Percentiles rank a stretch among this genome's conserved stretches.
Conservation (phyloP, 495 filamentous ascomycete species). For the Cetradonia linearis region DNA sequence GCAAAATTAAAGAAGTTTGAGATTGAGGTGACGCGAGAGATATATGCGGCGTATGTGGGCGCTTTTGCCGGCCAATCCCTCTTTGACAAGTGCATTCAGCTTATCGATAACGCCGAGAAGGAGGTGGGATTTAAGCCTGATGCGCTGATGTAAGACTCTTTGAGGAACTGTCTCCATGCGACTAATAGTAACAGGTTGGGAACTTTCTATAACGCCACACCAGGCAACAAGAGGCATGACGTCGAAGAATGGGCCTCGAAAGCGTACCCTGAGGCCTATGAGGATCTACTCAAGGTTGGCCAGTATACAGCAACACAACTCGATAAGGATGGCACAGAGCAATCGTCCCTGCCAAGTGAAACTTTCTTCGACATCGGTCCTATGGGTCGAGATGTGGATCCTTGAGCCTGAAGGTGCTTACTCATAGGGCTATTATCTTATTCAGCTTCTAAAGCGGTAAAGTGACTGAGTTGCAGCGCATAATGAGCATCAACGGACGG, state of each 20-base stretch:
- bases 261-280: constrained; percentile 60
- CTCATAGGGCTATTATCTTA: neutral
- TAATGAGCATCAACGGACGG: no score
- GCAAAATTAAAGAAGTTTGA: constrained; percentile 60
- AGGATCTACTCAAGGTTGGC: constrained; percentile 42
- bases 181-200: constrained; percentile 46
- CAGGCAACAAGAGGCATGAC: constrained; percentile 42
- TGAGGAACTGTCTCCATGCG: constrained; percentile 16
- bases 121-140: constrained; percentile 56
- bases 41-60: constrained; percentile 65
- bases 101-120: constrained; percentile 54
- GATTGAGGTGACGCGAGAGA: constrained; percentile 56
- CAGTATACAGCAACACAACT: constrained; percentile 15
- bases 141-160: constrained; percentile 55
- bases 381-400: constrained; percentile 13
- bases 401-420: neutral
- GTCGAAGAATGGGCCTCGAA: constrained; percentile 62
- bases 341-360: constrained; percentile 6
- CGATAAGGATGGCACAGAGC: constrained; percentile 2
- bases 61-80: constrained; percentile 60
- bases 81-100: constrained; percentile 51
- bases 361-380: constrained; percentile 17
- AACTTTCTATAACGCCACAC: constrained; percentile 61
- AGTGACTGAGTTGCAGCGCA: no score
- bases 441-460: neutral